Evolutionary conservation across 78 protist genomes (phyloP).

Genomic region (Thecamonas trahens): DNA sequence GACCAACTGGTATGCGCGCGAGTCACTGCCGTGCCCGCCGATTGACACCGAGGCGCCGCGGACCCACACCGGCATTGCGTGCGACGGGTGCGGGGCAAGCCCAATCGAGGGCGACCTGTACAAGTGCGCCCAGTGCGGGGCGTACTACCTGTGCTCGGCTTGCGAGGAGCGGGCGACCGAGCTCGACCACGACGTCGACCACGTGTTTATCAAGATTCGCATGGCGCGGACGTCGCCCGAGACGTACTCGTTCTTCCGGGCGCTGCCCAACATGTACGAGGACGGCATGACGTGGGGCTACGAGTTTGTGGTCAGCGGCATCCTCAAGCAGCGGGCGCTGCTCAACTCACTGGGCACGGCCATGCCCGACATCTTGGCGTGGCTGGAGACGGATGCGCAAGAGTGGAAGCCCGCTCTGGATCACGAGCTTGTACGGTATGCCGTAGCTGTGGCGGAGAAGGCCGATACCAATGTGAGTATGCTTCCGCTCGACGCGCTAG

Average conservation of each 20-base stretch:
- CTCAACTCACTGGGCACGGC: not conserved
- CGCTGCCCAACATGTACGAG: not conserved
- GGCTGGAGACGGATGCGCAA: too few relatives aligned
- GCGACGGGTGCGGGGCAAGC: not conserved
- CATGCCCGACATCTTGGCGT: not conserved
- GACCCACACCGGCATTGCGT: not conserved
- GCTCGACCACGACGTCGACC: not conserved
- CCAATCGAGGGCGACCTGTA: not conserved
- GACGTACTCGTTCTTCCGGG: too few relatives aligned
- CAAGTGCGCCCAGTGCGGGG: not conserved
- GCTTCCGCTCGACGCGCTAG: not conserved
- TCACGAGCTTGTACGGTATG: not conserved
- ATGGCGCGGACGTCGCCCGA: not conserved
- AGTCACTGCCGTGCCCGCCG: too few relatives aligned
- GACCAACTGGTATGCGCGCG: too few relatives aligned
- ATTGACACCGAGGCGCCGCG: too few relatives aligned
- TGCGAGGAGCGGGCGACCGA: not conserved
- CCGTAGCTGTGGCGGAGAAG: not conserved
- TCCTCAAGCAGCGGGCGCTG: not conserved
- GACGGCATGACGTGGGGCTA: not conserved
- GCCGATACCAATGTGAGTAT: not conserved
- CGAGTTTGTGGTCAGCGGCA: not conserved
- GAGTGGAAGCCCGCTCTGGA: not conserved
- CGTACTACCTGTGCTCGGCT: not conserved
- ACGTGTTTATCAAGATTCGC: not conserved